Evolutionary conservation across 768 basidiomycete genomes (phyloP), one percentile per base, ranked within the genome.

Genomic region (Trametes coccinea): DNA sequence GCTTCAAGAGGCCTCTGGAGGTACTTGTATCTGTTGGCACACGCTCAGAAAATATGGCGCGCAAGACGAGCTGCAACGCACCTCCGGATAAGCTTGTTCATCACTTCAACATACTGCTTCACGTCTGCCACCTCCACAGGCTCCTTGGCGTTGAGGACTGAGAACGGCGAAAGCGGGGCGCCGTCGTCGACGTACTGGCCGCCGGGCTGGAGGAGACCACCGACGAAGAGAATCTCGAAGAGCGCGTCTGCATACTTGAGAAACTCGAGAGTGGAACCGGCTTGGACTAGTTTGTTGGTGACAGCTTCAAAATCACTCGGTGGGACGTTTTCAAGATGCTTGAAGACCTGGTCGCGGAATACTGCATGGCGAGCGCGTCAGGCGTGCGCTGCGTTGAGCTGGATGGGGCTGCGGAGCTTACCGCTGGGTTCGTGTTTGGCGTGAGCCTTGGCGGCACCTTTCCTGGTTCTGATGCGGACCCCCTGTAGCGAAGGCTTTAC

Each of bases 171-270:
- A 13, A 86, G 80, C 31, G 92, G 90, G 22, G 90, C 88, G 51
- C 86, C 87, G 63, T 94, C 92, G 60, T 97, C 94, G 76, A 98
- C 70, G 77, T 92, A 95, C 69, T 80, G 85, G 62, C 96, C 96
- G 53, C 96, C 96, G 17, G 96, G 97, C 76, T 98, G 95, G 69
- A 99, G 86, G 65, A 99, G 89, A 44, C 94, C 93, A 51, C 96
- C 96, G 71, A 95, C 90, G 70, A 99, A 85, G 73, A 98, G 83
- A 79, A 97, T 85, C 78, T 99, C 95, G 77, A 97, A 98, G 69
- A 98, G 88, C 58, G 89, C 84, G 69, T 97, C 95, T 77, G 93
- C 92, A 88, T 98, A 98, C 80, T 97, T 97, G 76, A 95, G 87
- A 71, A 87, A 89, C 77, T 99, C 97, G 75, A 99, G 90, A 51